phyloP scores from a whole-genome alignment of 495 filamentous ascomycete species.

The Arthonia radiata region DNA sequence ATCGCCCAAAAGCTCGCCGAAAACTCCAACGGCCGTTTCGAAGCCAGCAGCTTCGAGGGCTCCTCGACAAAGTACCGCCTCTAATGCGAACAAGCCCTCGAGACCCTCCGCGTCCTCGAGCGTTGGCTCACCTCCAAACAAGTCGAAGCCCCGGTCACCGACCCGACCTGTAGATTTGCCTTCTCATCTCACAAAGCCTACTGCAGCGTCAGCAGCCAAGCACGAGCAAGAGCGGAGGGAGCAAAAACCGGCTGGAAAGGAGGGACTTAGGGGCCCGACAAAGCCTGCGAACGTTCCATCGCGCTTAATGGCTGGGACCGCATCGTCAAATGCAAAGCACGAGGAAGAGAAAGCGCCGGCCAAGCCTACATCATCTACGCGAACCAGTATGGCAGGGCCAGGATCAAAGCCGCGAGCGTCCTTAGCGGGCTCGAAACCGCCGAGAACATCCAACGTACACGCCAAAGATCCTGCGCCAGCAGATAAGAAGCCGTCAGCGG shows the following conservation, averaged over 20 bases:
- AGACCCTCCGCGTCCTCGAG: too few relatives aligned
- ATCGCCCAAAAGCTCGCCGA: too few relatives aligned
- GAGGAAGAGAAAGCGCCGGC: constrained; percentile 1
- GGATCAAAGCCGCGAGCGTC: constrained; percentile 18
- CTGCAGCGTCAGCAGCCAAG: constrained; percentile 14
- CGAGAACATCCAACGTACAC: constrained; percentile 18
- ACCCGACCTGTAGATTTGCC: constrained; percentile 15
- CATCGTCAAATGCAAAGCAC: neutral
- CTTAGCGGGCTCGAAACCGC: constrained; percentile 16
- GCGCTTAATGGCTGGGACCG: neutral
- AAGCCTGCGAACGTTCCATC: too few relatives aligned
- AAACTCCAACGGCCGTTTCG: too few relatives aligned
- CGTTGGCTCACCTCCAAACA: constrained; percentile 8
- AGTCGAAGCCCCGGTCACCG: constrained; percentile 12
- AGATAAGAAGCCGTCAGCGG: constrained; percentile 3
- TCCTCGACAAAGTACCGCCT: too few relatives aligned
- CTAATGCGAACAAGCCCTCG: too few relatives aligned
- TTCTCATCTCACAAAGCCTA: constrained; percentile 16
- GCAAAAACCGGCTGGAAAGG: constrained; percentile 2
- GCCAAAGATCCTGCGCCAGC: too few relatives aligned
- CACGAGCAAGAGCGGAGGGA: constrained; percentile 7
- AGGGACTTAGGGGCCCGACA: too few relatives aligned
- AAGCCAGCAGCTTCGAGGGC: too few relatives aligned
- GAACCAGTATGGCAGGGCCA: constrained; percentile 6
- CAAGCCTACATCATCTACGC: too few relatives aligned